Evolutionary conservation across 495 filamentous ascomycete genomes (phyloP).

Genomic region (Hamigera avellanea): DNA sequence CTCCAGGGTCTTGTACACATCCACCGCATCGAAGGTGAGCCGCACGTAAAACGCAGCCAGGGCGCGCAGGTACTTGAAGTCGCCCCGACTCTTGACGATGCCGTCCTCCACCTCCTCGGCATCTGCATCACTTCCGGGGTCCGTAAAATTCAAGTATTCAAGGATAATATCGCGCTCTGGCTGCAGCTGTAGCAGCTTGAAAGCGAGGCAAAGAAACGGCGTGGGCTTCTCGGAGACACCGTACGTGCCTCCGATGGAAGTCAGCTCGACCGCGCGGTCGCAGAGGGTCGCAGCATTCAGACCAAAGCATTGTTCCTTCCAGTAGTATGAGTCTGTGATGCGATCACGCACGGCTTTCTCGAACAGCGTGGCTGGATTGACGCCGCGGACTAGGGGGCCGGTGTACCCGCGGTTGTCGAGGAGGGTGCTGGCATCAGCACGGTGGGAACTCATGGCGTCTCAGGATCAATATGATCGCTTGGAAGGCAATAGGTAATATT

Average conservation of each 20-base stretch:
- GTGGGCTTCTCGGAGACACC: conserved; percentile 71
- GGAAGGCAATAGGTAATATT: too few species aligned
- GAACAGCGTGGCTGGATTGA: conserved; percentile 82
- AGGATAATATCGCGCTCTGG: conserved; percentile 69
- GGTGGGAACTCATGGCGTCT: conserved; percentile 36
- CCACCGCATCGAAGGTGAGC: conserved; percentile 72
- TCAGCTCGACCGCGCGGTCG: conserved; percentile 78
- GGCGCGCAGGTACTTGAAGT: conserved; percentile 83
- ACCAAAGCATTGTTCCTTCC: conserved; percentile 97
- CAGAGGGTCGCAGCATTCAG: conserved; percentile 84
- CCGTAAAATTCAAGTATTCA: conserved; percentile 59
- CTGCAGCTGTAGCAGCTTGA: conserved; percentile 85
- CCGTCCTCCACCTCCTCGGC: conserved; percentile 9
- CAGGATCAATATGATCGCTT: too few species aligned
- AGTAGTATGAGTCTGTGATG: conserved; percentile 90
- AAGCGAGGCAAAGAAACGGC: conserved; percentile 87
- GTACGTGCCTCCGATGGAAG: conserved; percentile 75
- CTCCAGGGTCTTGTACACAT: conserved; percentile 73
- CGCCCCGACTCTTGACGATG: conserved; percentile 43
- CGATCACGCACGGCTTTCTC: conserved; percentile 90
- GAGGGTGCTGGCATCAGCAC: conserved; percentile 62
- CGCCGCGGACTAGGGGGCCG: conserved; percentile 57
- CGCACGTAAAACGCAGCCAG: conserved; percentile 87
- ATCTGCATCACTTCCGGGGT: conserved; percentile 26
- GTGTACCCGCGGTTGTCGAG: conserved; percentile 70